phyloP scores from a whole-genome alignment of 768 basidiomycete species.

The Pisolithus sp. region DNA sequence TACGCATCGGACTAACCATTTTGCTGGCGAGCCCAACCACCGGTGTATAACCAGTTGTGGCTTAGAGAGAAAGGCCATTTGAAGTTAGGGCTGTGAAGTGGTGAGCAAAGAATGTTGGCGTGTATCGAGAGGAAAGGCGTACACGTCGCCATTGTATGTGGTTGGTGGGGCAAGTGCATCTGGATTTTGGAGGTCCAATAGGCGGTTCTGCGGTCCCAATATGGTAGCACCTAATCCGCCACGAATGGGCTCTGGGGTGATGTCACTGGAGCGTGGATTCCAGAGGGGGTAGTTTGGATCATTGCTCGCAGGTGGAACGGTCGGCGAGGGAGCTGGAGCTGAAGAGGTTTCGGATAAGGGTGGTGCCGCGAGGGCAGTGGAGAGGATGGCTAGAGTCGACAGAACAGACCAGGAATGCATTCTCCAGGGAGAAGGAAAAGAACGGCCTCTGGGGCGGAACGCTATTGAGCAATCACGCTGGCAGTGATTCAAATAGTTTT shows the following conservation, averaged over 20 bases:
- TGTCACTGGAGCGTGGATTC: conserved; percentile 23
- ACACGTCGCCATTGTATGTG: conserved; percentile 53
- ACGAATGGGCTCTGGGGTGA: conserved; percentile 38
- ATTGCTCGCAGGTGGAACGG: conserved; percentile 38
- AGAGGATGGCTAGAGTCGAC: conserved; percentile 16
- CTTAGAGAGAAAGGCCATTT: conserved; percentile 64
- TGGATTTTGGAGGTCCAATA: conserved; percentile 50
- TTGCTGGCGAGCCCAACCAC: conserved; percentile 64
- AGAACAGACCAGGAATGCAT: conserved; percentile 28
- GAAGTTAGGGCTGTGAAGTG: conserved; percentile 33
- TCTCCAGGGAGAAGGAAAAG: not conserved
- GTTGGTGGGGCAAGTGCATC: conserved; percentile 54
- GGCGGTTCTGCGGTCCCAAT: conserved; percentile 52
- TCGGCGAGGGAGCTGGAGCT: conserved; percentile 31
- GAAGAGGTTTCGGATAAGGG: conserved; percentile 18
- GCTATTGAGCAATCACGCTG: no score
- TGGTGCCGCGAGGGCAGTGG: conserved; percentile 15
- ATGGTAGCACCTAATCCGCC: conserved; percentile 39
- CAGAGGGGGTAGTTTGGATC: conserved; percentile 43
- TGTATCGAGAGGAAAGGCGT: conserved; percentile 7
- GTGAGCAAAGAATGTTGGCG: not conserved
- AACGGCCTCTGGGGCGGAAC: not conserved
- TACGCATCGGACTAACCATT: conserved; percentile 34
- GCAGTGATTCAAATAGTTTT: no score
- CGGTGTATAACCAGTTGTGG: conserved; percentile 51